phyloP scores from a whole-genome alignment of 2,329 filamentous ascomycete genomes.

The Botrytis aclada region DNA sequence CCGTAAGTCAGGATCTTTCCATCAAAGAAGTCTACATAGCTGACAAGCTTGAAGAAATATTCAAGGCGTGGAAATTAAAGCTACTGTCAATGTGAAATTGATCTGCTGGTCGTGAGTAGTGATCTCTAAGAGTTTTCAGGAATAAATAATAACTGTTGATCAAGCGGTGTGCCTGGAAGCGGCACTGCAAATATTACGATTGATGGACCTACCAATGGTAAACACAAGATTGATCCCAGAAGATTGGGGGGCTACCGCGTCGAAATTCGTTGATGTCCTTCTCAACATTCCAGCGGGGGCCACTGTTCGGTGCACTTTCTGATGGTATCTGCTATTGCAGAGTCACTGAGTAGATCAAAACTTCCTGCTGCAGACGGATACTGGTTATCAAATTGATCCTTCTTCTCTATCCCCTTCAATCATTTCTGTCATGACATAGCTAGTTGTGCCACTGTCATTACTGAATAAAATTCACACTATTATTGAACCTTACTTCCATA shows the following conservation, averaged over 20 bases:
- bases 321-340: too few relatives aligned
- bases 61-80: neutral
- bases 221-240: neutral
- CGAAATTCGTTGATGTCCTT: neutral
- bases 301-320: too few relatives aligned
- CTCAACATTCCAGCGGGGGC: too few relatives aligned
- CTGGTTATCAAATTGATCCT: neutral
- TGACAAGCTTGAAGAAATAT: neutral
- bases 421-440: neutral
- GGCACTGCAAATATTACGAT: neutral
- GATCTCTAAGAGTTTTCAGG: neutral
- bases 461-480: neutral
- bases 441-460: neutral
- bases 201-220: neutral
- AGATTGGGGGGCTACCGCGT: neutral
- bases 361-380: neutral
- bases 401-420: neutral
- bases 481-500: rapidly evolving
- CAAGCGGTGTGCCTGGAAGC: neutral
- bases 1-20: neutral
- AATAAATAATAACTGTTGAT: neutral
- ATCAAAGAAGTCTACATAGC: neutral
- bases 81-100: neutral
- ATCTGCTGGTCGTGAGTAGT: neutral
- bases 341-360: neutral